Base-by-base conservation (phyloP, 2,329 filamentous ascomycete genomes). In the Biscogniauxia sp. region DNA sequence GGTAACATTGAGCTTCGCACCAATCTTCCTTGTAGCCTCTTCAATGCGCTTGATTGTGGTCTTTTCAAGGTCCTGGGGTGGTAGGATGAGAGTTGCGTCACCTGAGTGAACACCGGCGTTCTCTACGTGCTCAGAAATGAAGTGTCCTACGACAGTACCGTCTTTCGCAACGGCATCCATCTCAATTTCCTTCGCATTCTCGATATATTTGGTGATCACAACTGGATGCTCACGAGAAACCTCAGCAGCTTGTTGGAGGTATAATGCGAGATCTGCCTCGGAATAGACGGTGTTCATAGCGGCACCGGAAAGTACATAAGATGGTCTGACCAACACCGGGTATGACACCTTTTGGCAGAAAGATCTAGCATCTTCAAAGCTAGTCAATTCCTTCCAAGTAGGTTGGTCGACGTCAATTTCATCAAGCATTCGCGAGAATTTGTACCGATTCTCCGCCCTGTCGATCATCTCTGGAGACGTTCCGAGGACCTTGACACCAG, bases 241-340 rank as follows among this genome's bases (percentile, higher is more conserved):
- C 66, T 96, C 93, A 6, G 86, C 91, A 57, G 95, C 95, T 78
- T 98, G 94, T 66, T 91, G 86, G 52, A 99, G 83, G 77, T 96
- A 98, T 71, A 84, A 89, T 70, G 92, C 91, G 61, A 99, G 81
- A 74, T 98, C 95, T 73, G 94, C 90, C 79, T 96, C 88, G 0
- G 94, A 97, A 80, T 98, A 98, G 41, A 98, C 95, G 0, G 95
- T 98, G 82, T 98, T 99, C 95, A 99, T 99, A 19, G 95, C 95
- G 54, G 95, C 95, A 67, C 95, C 95, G 1, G 95, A 98, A 5
- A 99, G 84, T 53, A 99, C 95, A 72, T 99, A 99, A 0, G 95
- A 98, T 2, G 95, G 95, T 54, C 95, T 89, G 52, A 99, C 95
- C 58, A 99, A 83, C 56, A 98, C 95, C 2, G 95, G 95, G 76